Evolutionary conservation across 2,329 filamentous ascomycete genomes (phyloP), one percentile per base, ranked within the genome.

Genomic region (Cercospora janseana): DNA sequence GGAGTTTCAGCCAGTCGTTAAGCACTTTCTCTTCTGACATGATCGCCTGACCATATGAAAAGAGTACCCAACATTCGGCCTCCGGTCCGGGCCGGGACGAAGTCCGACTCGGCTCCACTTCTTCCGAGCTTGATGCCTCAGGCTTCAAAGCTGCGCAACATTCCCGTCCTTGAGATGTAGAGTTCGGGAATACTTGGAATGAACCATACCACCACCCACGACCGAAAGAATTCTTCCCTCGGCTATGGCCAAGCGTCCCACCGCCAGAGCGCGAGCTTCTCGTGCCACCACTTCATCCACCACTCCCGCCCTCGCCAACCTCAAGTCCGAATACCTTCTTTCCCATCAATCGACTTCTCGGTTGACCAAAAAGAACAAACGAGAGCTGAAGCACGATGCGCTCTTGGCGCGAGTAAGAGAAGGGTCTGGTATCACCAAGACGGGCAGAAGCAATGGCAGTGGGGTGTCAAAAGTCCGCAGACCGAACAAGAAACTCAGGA

Each of bases 361-460:
- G 31, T 69, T 82, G 47, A 83, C 79, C 56, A 97, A 96, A 71
- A 84, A 81, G 66, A 88, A 94, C 74, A 95, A 92, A 74, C 86
- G 85, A 18, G 74, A 78, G 26, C 88, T 94, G 62, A 91, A 90
- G 66, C 88, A 88, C 75, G 86, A 86, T 0, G 73, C 83, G 10
- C 89, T 97, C 58, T 75, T 95, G 9, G 52, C 58, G 7, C 61
- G 60, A 46, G 63, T 65, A 1, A 52, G 60, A 7, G 57, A 59
- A 23, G 48, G 35, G 21, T 85, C 82, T 15, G 86, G 84, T 56
- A 86, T 95, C 62, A 75, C 83, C 58, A 88, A 90, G 35, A 78
- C 64, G 68, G 60, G 77, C 6, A 73, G 77, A n/a, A 15, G 38
- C 15, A 10, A 13, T 3, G 4, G 35, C 20, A 38, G 26, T 24